Conservation (phyloP, 306 rosid genomes). For the Casuarina glauca region DNA sequence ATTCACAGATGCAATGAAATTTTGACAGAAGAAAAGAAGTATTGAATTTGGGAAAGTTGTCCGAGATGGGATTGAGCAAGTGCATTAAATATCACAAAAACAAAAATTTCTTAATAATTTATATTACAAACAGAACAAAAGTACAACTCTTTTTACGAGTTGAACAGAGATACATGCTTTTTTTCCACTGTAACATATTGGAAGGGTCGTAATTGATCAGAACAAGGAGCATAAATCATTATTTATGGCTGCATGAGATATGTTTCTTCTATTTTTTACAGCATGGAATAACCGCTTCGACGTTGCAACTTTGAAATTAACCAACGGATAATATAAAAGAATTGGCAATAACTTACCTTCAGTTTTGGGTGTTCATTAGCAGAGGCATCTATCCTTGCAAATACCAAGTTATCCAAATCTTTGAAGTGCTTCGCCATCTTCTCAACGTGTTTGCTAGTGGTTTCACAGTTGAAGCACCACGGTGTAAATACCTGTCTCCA, state of each 20-base stretch:
- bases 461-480: constrained; percentile 87
- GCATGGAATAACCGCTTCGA: neutral
- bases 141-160: no score
- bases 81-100: neutral
- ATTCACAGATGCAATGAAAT: no score
- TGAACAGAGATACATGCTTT: no score
- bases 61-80: neutral
- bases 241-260: neutral
- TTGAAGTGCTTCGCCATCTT: constrained; percentile 92
- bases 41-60: neutral
- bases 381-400: constrained; percentile 77
- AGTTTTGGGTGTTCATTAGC: constrained; percentile 85
- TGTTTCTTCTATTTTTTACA: neutral
- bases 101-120: neutral
- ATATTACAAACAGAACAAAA: neutral
- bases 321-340: neutral
- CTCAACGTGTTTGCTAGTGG: constrained; percentile 75
- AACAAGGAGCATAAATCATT: neutral
- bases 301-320: neutral
- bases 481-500: constrained; percentile 78
- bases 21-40: no score
- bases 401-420: constrained; percentile 55
- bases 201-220: neutral
- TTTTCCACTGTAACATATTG: neutral
- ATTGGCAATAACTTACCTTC: constrained; percentile 45